These are phyloP conservation scores for Setomelanomma holmii DNA, from an alignment of 2,329 filamentous ascomycete species.

Conservation along the genomic window DNA sequence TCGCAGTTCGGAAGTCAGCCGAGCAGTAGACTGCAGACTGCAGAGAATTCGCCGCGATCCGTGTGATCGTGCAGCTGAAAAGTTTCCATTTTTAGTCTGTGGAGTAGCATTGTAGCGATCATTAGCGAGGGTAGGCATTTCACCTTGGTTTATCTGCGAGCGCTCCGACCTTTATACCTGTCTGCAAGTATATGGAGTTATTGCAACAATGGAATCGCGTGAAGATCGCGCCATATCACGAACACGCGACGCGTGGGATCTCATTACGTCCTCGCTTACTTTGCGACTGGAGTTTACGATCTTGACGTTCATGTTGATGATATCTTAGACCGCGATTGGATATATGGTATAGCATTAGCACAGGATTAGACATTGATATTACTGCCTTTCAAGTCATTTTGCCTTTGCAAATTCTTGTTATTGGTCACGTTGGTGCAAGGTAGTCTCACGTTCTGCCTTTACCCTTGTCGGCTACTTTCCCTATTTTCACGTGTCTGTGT, in stretches of 20 bases:
- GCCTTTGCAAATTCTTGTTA: no score
- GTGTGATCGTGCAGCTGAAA: no score
- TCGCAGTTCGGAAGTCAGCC: constrained; percentile 32
- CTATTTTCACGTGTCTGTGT: not conserved
- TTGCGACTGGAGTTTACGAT: not conserved
- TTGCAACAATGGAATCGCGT: not conserved
- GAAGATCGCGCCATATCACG: not conserved
- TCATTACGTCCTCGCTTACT: not conserved
- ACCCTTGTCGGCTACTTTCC: no score
- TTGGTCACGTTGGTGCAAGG: no score
- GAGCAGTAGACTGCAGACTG: constrained; percentile 28
- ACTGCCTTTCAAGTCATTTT: not conserved
- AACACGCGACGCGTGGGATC: not conserved
- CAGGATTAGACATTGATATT: not conserved
- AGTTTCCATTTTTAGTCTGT: no score
- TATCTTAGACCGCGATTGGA: not conserved
- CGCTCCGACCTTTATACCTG: not conserved
- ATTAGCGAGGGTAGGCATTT: constrained; percentile 1
- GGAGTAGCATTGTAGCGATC: constrained; percentile 1
- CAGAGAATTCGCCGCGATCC: constrained; percentile 28
- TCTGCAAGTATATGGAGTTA: not conserved
- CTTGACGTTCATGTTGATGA: not conserved
- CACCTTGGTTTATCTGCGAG: not conserved
- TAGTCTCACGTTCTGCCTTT: no score
- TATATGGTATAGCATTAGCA: not conserved